phyloP scores from a whole-genome alignment of 2,329 filamentous ascomycete genomes.

The Diplodia scrobiculata region DNA sequence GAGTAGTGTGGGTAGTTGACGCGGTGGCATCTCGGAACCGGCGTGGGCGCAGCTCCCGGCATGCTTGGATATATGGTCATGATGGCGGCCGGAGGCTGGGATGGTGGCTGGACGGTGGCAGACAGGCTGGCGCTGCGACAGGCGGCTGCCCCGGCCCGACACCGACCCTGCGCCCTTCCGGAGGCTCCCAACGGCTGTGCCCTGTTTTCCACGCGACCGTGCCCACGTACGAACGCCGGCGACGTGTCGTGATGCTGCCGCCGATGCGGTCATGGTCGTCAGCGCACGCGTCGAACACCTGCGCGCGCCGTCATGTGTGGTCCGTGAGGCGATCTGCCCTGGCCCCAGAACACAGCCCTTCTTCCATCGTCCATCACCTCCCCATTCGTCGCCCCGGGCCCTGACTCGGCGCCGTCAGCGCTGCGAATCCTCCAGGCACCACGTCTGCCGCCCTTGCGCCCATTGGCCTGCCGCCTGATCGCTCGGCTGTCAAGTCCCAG shows the following conservation, averaged over 20 bases:
- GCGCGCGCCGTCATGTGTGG: background rate
- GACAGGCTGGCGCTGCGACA: slow-evolving; percentile 13
- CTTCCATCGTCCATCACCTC: background rate
- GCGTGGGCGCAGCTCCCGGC: slow-evolving; percentile 5
- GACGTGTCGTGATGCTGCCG: slow-evolving; percentile 20
- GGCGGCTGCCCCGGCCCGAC: slow-evolving; percentile 14
- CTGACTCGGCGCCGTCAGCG: background rate
- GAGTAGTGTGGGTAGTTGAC: slow-evolving; percentile 1
- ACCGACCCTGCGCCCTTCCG: slow-evolving; percentile 8
- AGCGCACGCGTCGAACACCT: slow-evolving; percentile 7
- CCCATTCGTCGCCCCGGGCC: background rate
- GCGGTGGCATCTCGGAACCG: slow-evolving; percentile 2
- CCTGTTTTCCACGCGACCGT: slow-evolving; percentile 24
- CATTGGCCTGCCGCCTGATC: background rate
- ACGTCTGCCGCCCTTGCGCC: background rate
- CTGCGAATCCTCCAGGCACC: background rate
- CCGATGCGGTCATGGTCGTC: slow-evolving; percentile 5
- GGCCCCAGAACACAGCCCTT: background rate
- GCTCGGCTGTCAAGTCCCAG: background rate
- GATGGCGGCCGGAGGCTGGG: slow-evolving; percentile 24
- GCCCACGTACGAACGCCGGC: slow-evolving; percentile 16
- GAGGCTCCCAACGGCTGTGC: slow-evolving; percentile 14
- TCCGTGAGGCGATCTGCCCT: background rate
- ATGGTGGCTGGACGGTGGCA: slow-evolving; percentile 22
- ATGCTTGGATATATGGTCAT: slow-evolving; percentile 16